Evolutionary conservation across 805 yeast genomes (phyloP).

Genomic region (Metschnikowia anglica): DNA sequence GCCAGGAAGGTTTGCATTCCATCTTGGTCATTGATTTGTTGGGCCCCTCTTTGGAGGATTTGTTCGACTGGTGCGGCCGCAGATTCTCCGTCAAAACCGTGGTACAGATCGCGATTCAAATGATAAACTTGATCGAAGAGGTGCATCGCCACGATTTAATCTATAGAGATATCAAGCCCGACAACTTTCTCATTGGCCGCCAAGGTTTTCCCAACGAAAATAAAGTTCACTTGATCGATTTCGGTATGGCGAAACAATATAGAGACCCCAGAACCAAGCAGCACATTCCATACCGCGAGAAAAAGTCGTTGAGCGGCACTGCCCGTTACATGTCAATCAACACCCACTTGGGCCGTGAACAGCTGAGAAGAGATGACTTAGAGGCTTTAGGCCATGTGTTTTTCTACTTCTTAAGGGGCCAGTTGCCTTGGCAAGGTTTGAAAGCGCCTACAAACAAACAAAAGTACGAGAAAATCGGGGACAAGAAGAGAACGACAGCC

Average conservation of each 20-base stretch:
- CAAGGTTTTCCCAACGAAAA: slow-evolving; percentile 62
- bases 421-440: slow-evolving; percentile 98
- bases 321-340: slow-evolving; percentile 95
- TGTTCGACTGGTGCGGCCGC: slow-evolving; percentile 87
- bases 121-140: slow-evolving; percentile 69
- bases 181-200: slow-evolving; percentile 71
- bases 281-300: slow-evolving; percentile 90
- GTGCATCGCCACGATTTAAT: slow-evolving; percentile 77
- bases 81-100: slow-evolving; percentile 70
- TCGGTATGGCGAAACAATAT: slow-evolving; percentile 85
- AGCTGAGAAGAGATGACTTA: slow-evolving; percentile 92
- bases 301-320: slow-evolving; percentile 94
- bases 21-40: slow-evolving; percentile 72
- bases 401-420: slow-evolving; percentile 91
- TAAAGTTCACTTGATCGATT: slow-evolving; percentile 71
- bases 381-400: slow-evolving; percentile 94
- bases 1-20: slow-evolving; percentile 81
- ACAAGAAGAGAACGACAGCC: slow-evolving; percentile 88
- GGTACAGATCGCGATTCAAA: slow-evolving; percentile 71
- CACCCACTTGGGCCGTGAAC: slow-evolving; percentile 96
- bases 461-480: slow-evolving; percentile 94
- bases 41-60: slow-evolving; percentile 79
- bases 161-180: slow-evolving; percentile 82
- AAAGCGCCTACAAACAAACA: slow-evolving; percentile 97
- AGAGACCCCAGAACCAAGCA: slow-evolving; percentile 77